phyloP scores from a whole-genome alignment of 228 moss, liverwort and hornwort genomes.

The Sphagnum magellanicum region DNA sequence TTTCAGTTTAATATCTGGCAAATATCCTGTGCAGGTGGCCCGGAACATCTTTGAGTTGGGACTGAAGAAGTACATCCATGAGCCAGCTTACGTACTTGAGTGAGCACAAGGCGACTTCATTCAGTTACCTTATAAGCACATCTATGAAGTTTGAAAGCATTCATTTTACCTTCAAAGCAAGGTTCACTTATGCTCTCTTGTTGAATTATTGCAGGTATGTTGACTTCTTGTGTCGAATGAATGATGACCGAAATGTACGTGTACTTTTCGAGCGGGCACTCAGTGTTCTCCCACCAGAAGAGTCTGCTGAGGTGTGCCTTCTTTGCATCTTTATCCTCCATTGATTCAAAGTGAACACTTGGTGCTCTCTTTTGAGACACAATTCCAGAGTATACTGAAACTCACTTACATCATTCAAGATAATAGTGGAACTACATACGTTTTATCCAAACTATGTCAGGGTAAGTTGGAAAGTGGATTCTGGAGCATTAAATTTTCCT shows the following conservation, averaged over 20 bases:
- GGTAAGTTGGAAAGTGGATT: no score
- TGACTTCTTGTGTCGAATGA: conserved; percentile 96
- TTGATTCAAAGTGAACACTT: no score
- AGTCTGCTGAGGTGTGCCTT: conserved; percentile 69
- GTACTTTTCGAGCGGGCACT: conserved; percentile 98
- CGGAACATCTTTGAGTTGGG: conserved; percentile 98
- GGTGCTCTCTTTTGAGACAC: no score
- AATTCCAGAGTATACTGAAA: no score
- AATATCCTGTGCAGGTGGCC: conserved; percentile 59
- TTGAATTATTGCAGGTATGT: conserved; percentile 55
- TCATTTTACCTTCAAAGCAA: not conserved
- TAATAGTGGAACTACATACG: no score
- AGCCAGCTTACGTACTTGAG: conserved; percentile 95
- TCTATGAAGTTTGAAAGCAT: not conserved
- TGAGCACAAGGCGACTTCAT: conserved; percentile 27
- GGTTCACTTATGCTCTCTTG: not conserved
- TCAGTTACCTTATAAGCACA: not conserved
- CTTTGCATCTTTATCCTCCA: not conserved
- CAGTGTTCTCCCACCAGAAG: conserved; percentile 82
- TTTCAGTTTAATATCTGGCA: not conserved
- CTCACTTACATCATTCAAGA: no score
- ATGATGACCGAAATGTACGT: conserved; percentile 94
- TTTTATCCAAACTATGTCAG: no score
- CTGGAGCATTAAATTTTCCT: no score
- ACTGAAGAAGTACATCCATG: conserved; percentile 91